Percentiles rank a stretch among this genome's conserved stretches.
Evolutionary conservation across 805 yeast species (phyloP).

Genomic region (Hanseniaspora hatyaiensis): DNA sequence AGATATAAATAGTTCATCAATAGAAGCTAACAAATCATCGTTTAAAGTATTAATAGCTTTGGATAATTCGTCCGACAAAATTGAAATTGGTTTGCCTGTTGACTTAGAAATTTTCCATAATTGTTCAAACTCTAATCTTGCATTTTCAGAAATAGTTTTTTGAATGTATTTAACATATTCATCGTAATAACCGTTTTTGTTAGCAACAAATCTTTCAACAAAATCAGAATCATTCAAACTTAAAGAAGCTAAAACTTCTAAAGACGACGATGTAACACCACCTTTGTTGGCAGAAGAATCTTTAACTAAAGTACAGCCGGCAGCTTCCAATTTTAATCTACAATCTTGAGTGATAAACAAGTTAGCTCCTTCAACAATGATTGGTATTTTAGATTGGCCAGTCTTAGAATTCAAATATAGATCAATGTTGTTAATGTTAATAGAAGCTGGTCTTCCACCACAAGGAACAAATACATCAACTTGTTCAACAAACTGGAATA

Average conservation of each 20-base stretch:
- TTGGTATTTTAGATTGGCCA: slow-evolving; percentile 68
- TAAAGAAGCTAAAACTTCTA: slow-evolving; percentile 88
- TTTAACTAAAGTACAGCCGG: slow-evolving; percentile 79
- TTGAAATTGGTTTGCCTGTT: slow-evolving; percentile 51
- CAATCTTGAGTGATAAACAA: slow-evolving; percentile 91
- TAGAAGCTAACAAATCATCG: slow-evolving; percentile 69
- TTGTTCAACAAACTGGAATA: slow-evolving; percentile 50
- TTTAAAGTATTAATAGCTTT: slow-evolving; percentile 71
- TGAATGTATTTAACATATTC: slow-evolving; percentile 81
- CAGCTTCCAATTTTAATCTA: slow-evolving; percentile 69
- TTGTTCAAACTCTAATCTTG: slow-evolving; percentile 72
- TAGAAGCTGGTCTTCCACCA: slow-evolving; percentile 97
- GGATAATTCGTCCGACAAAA: slow-evolving; percentile 72
- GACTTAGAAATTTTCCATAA: slow-evolving; percentile 64
- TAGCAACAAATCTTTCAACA: slow-evolving; percentile 56
- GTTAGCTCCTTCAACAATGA: slow-evolving; percentile 95
- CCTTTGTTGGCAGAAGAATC: slow-evolving; percentile 98
- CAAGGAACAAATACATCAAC: slow-evolving; percentile 90
- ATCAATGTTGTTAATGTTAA: slow-evolving; percentile 72
- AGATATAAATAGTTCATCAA: slow-evolving; percentile 67
- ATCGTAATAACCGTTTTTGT: slow-evolving; percentile 45
- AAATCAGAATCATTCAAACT: slow-evolving; percentile 80
- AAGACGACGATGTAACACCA: slow-evolving; percentile 93
- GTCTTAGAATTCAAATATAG: slow-evolving; percentile 60
- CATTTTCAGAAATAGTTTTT: slow-evolving; percentile 60